Conservation (phyloP, 2,329 filamentous ascomycete genomes). For the Fusarium acutatum region DNA sequence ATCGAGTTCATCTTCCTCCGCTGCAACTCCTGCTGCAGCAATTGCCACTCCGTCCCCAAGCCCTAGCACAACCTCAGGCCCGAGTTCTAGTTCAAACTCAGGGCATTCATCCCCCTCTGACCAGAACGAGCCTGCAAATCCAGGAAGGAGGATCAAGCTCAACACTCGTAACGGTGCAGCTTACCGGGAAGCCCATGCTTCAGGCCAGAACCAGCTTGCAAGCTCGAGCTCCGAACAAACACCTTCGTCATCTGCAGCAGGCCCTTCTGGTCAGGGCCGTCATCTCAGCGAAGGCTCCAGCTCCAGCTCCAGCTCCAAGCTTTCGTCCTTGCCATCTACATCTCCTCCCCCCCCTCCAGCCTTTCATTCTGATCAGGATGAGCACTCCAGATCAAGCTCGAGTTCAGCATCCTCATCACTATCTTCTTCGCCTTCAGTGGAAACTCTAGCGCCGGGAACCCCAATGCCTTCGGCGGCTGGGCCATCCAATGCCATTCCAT, state of each 20-base stretch:
- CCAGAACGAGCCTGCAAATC: not conserved
- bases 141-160: not conserved
- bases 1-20: not conserved
- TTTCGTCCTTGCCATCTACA: not conserved
- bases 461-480: not conserved
- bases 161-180: not conserved
- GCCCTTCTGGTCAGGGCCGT: not conserved
- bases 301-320: not conserved
- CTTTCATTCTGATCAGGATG: not conserved
- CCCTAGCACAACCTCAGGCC: not conserved
- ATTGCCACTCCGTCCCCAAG: not conserved
- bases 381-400: not conserved
- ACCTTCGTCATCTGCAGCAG: not conserved
- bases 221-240: not conserved
- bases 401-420: not conserved
- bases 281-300: not conserved
- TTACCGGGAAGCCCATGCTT: too few relatives aligned
- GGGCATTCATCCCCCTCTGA: not conserved
- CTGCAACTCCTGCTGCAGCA: not conserved
- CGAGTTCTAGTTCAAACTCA: not conserved
- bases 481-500: not conserved
- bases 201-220: not conserved
- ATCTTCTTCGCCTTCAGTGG: not conserved
- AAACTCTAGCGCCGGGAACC: not conserved
- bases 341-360: not conserved